Evolutionary conservation across 2,329 filamentous ascomycete species (phyloP).

Genomic region (Podosphaera leucotricha): DNA sequence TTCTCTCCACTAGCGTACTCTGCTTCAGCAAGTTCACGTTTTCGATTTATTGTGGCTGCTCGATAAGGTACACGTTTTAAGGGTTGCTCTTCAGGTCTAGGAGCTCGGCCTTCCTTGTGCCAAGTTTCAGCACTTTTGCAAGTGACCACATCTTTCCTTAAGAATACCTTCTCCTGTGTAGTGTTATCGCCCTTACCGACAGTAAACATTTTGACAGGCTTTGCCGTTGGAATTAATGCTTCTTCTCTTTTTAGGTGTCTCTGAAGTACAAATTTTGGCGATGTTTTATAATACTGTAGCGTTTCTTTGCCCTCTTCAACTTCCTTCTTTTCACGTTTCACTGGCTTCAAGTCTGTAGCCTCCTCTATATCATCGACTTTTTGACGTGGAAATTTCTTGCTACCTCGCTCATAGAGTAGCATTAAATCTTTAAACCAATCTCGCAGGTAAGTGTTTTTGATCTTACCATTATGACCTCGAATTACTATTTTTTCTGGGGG

Average conservation of each 20-base stretch:
- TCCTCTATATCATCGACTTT: constrained; percentile 63
- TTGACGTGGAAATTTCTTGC: constrained; percentile 30
- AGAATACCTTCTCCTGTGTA: constrained; percentile 60
- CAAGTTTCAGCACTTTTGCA: constrained; percentile 68
- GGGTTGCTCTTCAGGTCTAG: constrained; percentile 58
- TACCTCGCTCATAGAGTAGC: constrained; percentile 39
- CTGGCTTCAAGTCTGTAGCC: constrained; percentile 47
- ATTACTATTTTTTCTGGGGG: constrained; percentile 59
- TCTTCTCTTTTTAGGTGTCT: constrained; percentile 82
- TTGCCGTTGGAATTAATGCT: constrained; percentile 46
- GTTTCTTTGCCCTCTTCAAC: constrained; percentile 57
- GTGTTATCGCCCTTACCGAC: constrained; percentile 49
- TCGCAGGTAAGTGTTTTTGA: constrained; percentile 51
- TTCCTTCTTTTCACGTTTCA: constrained; percentile 48
- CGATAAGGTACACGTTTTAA: constrained; percentile 59
- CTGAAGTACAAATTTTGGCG: constrained; percentile 62
- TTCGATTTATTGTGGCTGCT: constrained; percentile 23
- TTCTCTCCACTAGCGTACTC: no score
- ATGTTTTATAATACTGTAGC: constrained; percentile 69
- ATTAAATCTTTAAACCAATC: constrained; percentile 80
- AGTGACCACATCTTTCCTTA: constrained; percentile 54
- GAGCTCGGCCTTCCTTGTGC: constrained; percentile 67
- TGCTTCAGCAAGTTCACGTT: no score
- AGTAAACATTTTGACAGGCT: constrained; percentile 50
- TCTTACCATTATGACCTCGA: constrained; percentile 52